Evolutionary conservation across 2,329 filamentous ascomycete species (phyloP).

Genomic region (Blastomyces percursus): DNA sequence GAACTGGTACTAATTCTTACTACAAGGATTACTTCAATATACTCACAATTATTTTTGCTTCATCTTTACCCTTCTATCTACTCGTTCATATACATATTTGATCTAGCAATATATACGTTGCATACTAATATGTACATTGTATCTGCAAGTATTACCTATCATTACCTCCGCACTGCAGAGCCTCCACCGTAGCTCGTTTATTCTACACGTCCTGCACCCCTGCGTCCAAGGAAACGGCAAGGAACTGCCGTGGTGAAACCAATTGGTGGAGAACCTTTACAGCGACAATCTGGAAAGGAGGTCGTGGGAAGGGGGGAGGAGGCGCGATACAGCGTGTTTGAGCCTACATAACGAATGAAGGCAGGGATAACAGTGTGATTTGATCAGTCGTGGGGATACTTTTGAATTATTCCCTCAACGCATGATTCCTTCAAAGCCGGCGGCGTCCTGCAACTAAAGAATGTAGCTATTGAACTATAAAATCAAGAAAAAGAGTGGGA

Average conservation of each 20-base stretch:
- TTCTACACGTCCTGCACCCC: neutral
- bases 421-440: too few relatives aligned
- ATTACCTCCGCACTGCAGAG: too few relatives aligned
- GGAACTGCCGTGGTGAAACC: neutral
- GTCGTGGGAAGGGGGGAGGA: neutral
- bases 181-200: neutral
- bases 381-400: too few relatives aligned
- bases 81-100: too few relatives aligned
- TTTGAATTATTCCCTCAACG: too few relatives aligned
- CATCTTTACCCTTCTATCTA: too few relatives aligned
- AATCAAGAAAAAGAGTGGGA: neutral
- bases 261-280: neutral
- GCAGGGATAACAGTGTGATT: neutral
- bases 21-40: too few relatives aligned
- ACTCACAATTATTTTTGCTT: too few relatives aligned
- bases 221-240: neutral
- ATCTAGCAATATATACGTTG: too few relatives aligned
- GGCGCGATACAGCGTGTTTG: neutral
- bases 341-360: neutral
- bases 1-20: too few relatives aligned
- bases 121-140: too few relatives aligned
- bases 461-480: neutral
- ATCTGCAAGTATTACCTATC: too few relatives aligned
- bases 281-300: neutral
- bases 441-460: neutral